These are phyloP conservation scores for Adansonia digitata DNA, from an alignment of 345 rosid species.

Conservation along the genomic window DNA sequence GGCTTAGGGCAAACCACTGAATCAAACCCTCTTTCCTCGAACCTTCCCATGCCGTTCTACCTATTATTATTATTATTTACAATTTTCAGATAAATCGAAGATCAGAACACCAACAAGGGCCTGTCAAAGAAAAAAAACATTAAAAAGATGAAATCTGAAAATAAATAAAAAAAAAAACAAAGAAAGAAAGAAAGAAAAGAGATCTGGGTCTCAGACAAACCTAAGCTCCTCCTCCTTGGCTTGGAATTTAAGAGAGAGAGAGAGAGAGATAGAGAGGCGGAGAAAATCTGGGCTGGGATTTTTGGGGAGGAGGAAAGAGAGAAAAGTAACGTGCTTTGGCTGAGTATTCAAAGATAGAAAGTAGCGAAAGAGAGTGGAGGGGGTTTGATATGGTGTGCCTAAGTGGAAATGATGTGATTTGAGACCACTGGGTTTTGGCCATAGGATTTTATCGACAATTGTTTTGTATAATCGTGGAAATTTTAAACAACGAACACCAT, in stretches of 20 bases:
- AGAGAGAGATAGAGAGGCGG: not conserved
- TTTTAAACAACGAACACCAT: too few relatives aligned
- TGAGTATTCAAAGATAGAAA: not conserved
- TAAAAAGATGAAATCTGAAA: not conserved
- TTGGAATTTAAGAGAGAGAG: not conserved
- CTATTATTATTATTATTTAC: not conserved
- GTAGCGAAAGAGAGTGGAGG: not conserved
- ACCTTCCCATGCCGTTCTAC: conserved; percentile 36
- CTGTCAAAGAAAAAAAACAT: not conserved
- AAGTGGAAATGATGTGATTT: not conserved
- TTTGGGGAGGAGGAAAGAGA: not conserved
- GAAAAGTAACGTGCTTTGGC: not conserved
- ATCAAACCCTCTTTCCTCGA: conserved; percentile 35
- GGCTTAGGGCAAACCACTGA: conserved; percentile 64
- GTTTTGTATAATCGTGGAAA: too few relatives aligned
- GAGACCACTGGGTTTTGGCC: not conserved
- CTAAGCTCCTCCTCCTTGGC: not conserved
- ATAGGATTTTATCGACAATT: not conserved
- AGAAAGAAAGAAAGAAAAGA: not conserved
- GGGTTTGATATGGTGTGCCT: not conserved
- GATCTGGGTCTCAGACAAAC: conserved; percentile 6
- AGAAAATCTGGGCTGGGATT: not conserved
- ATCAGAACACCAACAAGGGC: conserved; percentile 12
- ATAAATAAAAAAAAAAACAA: not conserved
- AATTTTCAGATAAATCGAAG: not conserved